Evolutionary conservation across 768 basidiomycete genomes (phyloP), one percentile per base, ranked within the genome.

Genomic region (Suillus americanus): DNA sequence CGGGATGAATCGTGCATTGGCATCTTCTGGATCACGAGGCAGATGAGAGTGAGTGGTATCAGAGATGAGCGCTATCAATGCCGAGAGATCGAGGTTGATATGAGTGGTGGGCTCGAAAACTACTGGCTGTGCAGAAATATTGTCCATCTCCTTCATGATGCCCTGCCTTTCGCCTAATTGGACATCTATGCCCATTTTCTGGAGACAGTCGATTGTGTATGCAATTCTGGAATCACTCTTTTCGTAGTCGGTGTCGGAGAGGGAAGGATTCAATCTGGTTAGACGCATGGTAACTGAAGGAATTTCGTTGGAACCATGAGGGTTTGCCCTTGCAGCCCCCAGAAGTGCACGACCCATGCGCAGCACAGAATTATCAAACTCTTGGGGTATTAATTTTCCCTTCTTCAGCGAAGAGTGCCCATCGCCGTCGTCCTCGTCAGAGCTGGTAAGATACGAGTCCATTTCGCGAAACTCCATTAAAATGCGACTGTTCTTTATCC

Each of bases 61-160:
- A 13, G 91, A 93, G 50, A 92, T 83, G 35, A 95, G 82, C 0
- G 95, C 94, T 62, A 97, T 90, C 54, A 97, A 83, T 1, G 91
- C 82, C 1, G 92, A 95, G 13, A 97, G 81, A 71, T 97, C 95
- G 40, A 95, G 83, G 67, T 94, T 92, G 75, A 97, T 81, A 56
- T 82, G 78, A 7, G 69, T 69, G 0, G 90, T 91, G 1, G 89
- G 90, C 12, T 72, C 63, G 43, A 83, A 72, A 12, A 14, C 40
- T 43, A 23, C 35, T 18, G 48, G 38, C 4, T 59, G 61, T 51
- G 65, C 64, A 12, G 72, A 67, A 20, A 79, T 62, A 20, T 74
- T 73, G 23, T 56, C 18, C 6, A 12, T 41, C 62, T 59, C 40
- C 25, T 59, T 41, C 8, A 41, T 1, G 3, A 59, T 41, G 30